These are phyloP conservation scores for Dactylellina drechsleri DNA, from an alignment of 2,329 filamentous ascomycete genomes.

Conservation along the genomic window DNA sequence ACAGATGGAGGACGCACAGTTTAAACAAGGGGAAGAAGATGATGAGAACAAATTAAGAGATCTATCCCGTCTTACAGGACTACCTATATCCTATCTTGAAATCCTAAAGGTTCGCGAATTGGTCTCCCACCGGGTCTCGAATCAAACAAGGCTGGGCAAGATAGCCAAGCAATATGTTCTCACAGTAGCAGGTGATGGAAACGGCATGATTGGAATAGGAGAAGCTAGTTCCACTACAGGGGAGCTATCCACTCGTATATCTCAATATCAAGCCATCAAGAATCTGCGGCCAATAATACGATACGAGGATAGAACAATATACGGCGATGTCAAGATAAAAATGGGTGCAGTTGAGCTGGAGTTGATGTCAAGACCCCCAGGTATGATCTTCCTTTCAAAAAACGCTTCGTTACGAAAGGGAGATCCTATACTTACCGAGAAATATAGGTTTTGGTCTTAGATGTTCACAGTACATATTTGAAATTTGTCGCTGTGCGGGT, in stretches of 20 bases:
- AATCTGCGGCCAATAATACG: slow-evolving; percentile 93
- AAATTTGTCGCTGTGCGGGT: slow-evolving; percentile 87
- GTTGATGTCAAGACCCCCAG: slow-evolving; percentile 83
- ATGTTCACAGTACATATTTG: slow-evolving; percentile 89
- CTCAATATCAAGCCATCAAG: slow-evolving; percentile 81
- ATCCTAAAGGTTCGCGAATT: slow-evolving; percentile 75
- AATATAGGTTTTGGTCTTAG: slow-evolving; percentile 87
- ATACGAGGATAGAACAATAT: slow-evolving; percentile 93
- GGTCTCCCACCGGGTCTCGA: slow-evolving; percentile 78
- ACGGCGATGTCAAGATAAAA: slow-evolving; percentile 83
- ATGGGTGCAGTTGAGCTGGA: slow-evolving; percentile 86
- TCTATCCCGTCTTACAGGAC: slow-evolving; percentile 67
- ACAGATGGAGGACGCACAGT: slow-evolving; percentile 51
- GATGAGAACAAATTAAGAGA: slow-evolving; percentile 63
- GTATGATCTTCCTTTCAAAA: slow-evolving; percentile 67
- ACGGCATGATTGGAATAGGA: slow-evolving; percentile 87
- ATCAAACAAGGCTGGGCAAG: slow-evolving; percentile 97
- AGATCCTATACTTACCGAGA: not conserved
- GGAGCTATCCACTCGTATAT: slow-evolving; percentile 74
- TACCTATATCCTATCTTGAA: slow-evolving; percentile 64
- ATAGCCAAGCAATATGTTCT: slow-evolving; percentile 79
- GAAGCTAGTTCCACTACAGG: slow-evolving; percentile 86
- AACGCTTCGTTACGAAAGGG: not conserved
- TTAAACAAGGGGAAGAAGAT: slow-evolving; percentile 61
- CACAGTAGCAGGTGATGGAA: slow-evolving; percentile 83